Evolutionary conservation across 768 basidiomycete genomes (phyloP).

Genomic region (Suillus bovinus): DNA sequence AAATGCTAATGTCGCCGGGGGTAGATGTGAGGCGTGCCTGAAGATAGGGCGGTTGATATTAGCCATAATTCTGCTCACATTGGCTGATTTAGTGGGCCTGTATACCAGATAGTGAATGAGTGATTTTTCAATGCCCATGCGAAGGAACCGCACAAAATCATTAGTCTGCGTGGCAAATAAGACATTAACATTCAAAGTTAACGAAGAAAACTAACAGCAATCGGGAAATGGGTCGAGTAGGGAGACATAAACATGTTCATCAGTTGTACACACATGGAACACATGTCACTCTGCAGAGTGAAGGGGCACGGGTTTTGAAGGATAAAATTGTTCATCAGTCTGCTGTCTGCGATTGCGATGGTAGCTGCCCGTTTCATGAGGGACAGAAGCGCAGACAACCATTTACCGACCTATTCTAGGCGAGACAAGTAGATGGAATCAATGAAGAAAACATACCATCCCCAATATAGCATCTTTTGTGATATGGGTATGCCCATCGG

Average conservation of each 20-base stretch:
- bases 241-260: background rate
- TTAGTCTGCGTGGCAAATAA: too few relatives aligned
- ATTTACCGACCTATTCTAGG: background rate
- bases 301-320: background rate
- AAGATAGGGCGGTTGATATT: background rate
- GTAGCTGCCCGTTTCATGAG: background rate
- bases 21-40: background rate
- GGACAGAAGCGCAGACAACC: background rate
- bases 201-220: background rate
- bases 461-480: background rate
- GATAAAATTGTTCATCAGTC: too few relatives aligned
- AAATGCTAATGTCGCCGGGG: background rate
- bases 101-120: background rate
- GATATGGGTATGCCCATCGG: too few relatives aligned
- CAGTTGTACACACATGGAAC: background rate
- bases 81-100: background rate
- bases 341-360: background rate
- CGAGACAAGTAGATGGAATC: background rate
- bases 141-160: too few relatives aligned
- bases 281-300: background rate
- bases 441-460: background rate
- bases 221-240: background rate
- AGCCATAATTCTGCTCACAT: background rate
- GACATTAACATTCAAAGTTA: too few relatives aligned
- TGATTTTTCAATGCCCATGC: background rate